phyloP scores from a whole-genome alignment of 2,329 filamentous ascomycete species.

The Venturia asperata region DNA sequence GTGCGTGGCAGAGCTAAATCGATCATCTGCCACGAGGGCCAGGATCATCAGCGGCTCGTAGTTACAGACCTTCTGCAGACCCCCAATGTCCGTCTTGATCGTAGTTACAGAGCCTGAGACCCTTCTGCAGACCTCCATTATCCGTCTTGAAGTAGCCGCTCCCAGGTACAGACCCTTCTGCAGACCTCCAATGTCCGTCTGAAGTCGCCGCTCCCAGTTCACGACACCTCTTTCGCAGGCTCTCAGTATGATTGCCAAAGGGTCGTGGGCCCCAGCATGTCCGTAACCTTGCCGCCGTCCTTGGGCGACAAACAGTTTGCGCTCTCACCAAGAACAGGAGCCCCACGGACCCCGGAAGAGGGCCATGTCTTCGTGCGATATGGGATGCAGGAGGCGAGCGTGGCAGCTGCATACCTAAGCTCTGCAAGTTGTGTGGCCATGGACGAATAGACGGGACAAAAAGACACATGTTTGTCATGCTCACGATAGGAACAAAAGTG shows the following conservation, averaged over 20 bases:
- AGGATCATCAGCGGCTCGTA: background rate
- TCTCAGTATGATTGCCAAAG: background rate
- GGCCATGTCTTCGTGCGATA: background rate
- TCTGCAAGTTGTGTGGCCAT: background rate
- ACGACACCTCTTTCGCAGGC: background rate
- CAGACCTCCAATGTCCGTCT: background rate
- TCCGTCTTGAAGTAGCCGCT: too few species aligned
- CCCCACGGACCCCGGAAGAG: background rate
- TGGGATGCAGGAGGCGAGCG: background rate
- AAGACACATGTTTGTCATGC: background rate
- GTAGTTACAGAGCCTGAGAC: background rate
- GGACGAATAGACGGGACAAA: background rate
- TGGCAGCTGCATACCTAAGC: background rate
- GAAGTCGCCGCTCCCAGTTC: background rate
- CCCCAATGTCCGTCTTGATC: background rate
- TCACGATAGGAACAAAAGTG: constrained; percentile 8
- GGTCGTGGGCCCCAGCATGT: background rate
- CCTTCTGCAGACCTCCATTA: background rate
- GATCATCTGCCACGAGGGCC: constrained; percentile 4
- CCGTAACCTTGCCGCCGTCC: background rate
- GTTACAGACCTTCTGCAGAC: background rate
- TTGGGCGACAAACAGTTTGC: background rate
- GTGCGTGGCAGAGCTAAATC: constrained; percentile 4
- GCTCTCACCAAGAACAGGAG: background rate
- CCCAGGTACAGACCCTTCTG: background rate